Evolutionary conservation across 108 stramenopile genomes (phyloP), one percentile per base, ranked within the genome.

Genomic region (Cyclotella cryptica): DNA sequence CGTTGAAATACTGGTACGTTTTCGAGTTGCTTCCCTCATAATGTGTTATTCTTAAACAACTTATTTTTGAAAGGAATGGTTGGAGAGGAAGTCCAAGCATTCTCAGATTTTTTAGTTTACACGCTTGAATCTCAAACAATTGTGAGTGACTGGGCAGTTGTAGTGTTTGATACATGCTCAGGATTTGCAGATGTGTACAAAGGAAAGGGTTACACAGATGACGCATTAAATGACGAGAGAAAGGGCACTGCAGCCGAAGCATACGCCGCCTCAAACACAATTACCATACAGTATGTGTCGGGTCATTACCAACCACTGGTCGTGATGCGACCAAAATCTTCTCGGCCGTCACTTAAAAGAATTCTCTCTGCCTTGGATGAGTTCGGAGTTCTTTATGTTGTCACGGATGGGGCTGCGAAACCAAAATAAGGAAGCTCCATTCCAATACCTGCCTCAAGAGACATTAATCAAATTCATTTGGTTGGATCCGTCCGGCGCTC

Each of bases 91-190:
- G 82, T 85, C 3, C 82, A 89, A 71, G 88, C 88, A 15, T 89
- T 89, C 65, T 85, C 86, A 2, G 88, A 89, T 67, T 89, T 89
- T 72, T 62, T 89, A 28, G 88, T 89, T 19, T 89, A 89, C 53
- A 61, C 75, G 6, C 74, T 89, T 5, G 88, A 89, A 57, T 84
- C 85, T 24, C 66, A 67, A 24, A 85, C 86, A 18, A 59, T 87
- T 11, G 21, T 89, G 19, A 85, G 78, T 68, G 88, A 89, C 47
- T 89, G 86, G 88, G 86, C 88, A 10, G 78, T 89, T 3, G 80
- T 81, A 22, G 75, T 89, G 0, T 89, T 87, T 55, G 88, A 89
- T 79, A 70, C 86, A 7, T 69, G 74, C 8, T 87, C 86, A n/a
- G 88, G 88, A 22, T 83, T 87, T 70, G 74, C 69, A 39, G 88